Percentiles rank a stretch among this genome's conserved stretches.
Conservation (phyloP, 2,329 filamentous ascomycete species). For the Salinomyces thailandicus region DNA sequence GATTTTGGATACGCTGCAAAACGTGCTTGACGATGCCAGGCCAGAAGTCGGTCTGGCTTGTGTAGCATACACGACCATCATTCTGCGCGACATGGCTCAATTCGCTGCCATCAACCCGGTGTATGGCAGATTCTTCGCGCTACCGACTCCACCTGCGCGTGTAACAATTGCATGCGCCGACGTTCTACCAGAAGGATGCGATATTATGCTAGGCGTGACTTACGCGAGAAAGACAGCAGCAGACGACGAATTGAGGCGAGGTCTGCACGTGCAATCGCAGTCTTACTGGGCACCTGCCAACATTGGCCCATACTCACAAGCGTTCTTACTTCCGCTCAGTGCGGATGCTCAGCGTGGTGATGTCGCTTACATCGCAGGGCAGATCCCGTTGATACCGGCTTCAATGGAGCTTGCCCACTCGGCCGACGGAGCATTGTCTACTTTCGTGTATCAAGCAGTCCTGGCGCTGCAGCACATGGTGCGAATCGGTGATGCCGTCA, state of each 20-base stretch:
- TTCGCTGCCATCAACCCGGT: slow-evolving; percentile 65
- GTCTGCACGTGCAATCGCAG: slow-evolving; percentile 78
- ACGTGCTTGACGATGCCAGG: neutral
- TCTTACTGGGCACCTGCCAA: slow-evolving; percentile 98
- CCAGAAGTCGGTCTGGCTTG: slow-evolving; percentile 18
- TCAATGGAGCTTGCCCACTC: slow-evolving; percentile 52
- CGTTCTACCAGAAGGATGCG: slow-evolving; percentile 48
- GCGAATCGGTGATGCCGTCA: slow-evolving; percentile 64
- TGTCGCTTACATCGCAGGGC: slow-evolving; percentile 66
- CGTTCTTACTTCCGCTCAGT: slow-evolving; percentile 46
- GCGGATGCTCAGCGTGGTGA: slow-evolving; percentile 11
- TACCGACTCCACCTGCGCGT: slow-evolving; percentile 73
- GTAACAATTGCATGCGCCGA: slow-evolving; percentile 72
- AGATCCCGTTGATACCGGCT: slow-evolving; percentile 77
- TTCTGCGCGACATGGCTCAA: slow-evolving; percentile 69
- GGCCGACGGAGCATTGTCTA: neutral
- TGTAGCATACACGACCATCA: slow-evolving; percentile 44
- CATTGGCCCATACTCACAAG: slow-evolving; percentile 94
- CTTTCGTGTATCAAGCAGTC: slow-evolving; percentile 45
- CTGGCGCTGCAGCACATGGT: slow-evolving; percentile 82
- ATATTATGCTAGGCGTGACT: slow-evolving; percentile 50
- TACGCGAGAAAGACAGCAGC: slow-evolving; percentile 13
- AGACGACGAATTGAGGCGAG: slow-evolving; percentile 28
- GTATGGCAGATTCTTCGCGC: slow-evolving; percentile 64
- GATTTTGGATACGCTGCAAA: slow-evolving; percentile 26